These are phyloP conservation scores for Jacaranda copaia DNA, from an alignment of 257 asterid genomes.

Conservation along the genomic window DNA sequence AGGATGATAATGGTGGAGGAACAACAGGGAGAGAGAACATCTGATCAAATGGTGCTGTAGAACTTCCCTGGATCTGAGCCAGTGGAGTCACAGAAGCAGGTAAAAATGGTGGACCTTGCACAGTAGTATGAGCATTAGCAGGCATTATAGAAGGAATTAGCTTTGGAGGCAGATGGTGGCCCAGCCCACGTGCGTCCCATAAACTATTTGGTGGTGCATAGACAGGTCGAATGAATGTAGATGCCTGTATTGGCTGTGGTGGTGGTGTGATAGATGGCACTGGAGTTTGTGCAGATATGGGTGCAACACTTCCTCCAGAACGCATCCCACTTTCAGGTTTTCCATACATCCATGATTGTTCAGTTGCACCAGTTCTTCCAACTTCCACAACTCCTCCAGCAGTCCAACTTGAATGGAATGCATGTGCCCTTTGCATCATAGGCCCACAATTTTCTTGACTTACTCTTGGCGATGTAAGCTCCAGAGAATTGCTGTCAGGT, in stretches of 20 bases:
- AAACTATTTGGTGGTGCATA: slow-evolving; percentile 69
- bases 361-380: slow-evolving; percentile 48
- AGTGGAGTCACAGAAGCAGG: slow-evolving; percentile 86
- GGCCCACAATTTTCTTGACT: slow-evolving; percentile 68
- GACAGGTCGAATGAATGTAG: slow-evolving; percentile 60
- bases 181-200: slow-evolving; percentile 76
- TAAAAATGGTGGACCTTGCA: slow-evolving; percentile 72
- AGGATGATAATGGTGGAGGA: slow-evolving; percentile 68
- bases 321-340: slow-evolving; percentile 59
- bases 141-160: slow-evolving; percentile 57
- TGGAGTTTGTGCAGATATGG: slow-evolving; percentile 49
- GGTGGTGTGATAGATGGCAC: slow-evolving; percentile 65
- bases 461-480: slow-evolving; percentile 76
- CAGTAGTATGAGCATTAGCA: slow-evolving; percentile 54
- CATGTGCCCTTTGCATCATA: slow-evolving; percentile 52
- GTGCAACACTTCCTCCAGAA: slow-evolving; percentile 57
- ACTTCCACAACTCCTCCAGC: slow-evolving; percentile 59
- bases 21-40: slow-evolving; percentile 62
- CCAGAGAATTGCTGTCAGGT: slow-evolving; percentile 57
- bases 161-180: slow-evolving; percentile 56
- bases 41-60: slow-evolving; percentile 68
- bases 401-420: slow-evolving; percentile 71
- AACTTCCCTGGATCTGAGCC: slow-evolving; percentile 63
- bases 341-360: slow-evolving; percentile 57
- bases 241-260: slow-evolving; percentile 61